These are phyloP conservation scores for Gastrodia elata DNA, from an alignment of 106 monocot genomes.

Conservation along the genomic window DNA sequence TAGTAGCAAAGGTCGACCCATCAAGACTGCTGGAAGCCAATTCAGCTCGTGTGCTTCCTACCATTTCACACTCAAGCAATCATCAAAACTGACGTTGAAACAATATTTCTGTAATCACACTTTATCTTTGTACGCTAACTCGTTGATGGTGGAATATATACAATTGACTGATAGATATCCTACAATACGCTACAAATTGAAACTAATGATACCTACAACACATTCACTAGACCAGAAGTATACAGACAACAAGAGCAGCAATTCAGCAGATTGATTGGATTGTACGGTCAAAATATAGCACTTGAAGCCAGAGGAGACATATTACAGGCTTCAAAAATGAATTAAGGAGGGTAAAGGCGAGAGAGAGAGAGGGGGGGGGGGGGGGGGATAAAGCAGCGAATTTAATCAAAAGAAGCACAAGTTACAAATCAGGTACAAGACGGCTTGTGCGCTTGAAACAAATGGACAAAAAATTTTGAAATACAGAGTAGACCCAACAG, in stretches of 20 bases:
- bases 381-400: background rate
- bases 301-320: background rate
- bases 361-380: background rate
- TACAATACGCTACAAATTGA: conserved; percentile 1
- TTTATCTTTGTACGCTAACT: background rate
- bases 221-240: background rate
- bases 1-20: conserved; percentile 33
- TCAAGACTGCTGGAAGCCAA: conserved; percentile 47
- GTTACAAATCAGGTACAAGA: background rate
- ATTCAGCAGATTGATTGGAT: background rate
- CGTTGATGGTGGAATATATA: background rate
- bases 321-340: background rate
- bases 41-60: conserved; percentile 35
- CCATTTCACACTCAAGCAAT: conserved; percentile 34
- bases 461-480: background rate
- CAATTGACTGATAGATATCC: background rate
- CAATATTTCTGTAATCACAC: background rate
- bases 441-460: background rate
- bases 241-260: background rate
- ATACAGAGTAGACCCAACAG: background rate
- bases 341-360: background rate
- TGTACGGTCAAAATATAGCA: background rate
- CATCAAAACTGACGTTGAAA: conserved; percentile 18
- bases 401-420: background rate
- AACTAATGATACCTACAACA: background rate